Percentiles rank a stretch among this genome's conserved stretches.
Conservation (phyloP, 1,284 basidiomycete genomes). For the Puccinia hordei region DNA sequence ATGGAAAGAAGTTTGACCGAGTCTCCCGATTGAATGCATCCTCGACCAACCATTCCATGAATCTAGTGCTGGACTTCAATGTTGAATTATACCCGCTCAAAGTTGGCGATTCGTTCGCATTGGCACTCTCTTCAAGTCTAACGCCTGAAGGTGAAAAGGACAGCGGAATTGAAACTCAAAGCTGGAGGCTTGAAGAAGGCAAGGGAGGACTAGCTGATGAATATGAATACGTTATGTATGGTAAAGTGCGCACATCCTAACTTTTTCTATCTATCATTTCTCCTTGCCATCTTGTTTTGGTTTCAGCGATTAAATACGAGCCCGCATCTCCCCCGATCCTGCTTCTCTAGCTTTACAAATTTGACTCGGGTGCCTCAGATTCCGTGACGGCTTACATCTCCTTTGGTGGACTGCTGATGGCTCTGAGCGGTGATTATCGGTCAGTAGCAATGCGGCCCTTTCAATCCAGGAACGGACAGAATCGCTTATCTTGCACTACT, state of each 20-base stretch:
- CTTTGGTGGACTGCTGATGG: constrained; percentile 95
- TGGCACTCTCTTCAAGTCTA: constrained; percentile 82
- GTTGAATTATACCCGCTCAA: constrained; percentile 57
- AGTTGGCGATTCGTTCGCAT: constrained; percentile 72
- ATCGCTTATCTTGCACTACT: not conserved
- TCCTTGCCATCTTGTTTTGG: too few relatives aligned
- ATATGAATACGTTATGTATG: constrained; percentile 99
- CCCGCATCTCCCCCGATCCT: too few relatives aligned
- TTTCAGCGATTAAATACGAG: too few relatives aligned
- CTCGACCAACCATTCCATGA: constrained; percentile 85
- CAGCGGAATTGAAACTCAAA: constrained; percentile 71
- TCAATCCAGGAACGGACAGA: not conserved
- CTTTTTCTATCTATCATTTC: not conserved
- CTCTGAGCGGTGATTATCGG: constrained; percentile 85
- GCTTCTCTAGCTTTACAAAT: constrained; percentile 30
- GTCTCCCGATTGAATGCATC: constrained; percentile 82
- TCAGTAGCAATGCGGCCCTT: not conserved
- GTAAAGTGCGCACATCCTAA: constrained; percentile 68
- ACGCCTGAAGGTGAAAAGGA: constrained; percentile 62
- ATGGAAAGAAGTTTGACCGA: constrained; percentile 96
- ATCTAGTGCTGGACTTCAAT: constrained; percentile 75
- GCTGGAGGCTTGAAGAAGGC: constrained; percentile 85
- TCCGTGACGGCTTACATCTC: constrained; percentile 80
- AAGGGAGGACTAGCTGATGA: constrained; percentile 86
- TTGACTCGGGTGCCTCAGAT: constrained; percentile 43